A percentile compares a stretch with the other conserved stretches of the same genome.
Conservation (phyloP, 2,329 filamentous ascomycete species). For the Pochonia chlamydosporia region DNA sequence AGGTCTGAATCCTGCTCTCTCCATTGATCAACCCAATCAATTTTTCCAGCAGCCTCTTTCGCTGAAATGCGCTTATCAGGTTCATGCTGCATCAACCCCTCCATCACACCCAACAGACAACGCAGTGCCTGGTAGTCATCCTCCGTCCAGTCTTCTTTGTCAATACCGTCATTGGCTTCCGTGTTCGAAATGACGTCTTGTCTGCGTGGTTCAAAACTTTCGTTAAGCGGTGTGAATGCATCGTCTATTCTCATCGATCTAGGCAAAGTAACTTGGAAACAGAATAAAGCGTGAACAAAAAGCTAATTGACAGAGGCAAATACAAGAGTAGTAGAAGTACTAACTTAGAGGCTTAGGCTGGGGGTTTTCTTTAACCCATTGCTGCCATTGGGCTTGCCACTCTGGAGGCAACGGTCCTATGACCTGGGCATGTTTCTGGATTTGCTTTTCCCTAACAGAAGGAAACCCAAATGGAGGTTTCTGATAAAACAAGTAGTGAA, state of each 20-base stretch:
- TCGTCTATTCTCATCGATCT: neutral
- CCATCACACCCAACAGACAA: slow-evolving; percentile 2
- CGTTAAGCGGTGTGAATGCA: neutral
- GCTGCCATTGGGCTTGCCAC: neutral
- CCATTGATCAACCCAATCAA: slow-evolving; percentile 5
- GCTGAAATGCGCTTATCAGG: slow-evolving; percentile 3
- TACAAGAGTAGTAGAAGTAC: neutral
- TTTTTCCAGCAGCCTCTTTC: neutral
- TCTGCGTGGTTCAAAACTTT: neutral
- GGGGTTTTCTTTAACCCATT: neutral
- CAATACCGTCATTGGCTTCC: neutral
- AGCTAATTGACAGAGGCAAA: neutral
- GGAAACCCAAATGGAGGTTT: neutral
- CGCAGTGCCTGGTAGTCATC: slow-evolving; percentile 6
- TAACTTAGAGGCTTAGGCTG: neutral
- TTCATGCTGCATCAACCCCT: slow-evolving; percentile 3
- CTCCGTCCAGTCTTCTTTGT: neutral
- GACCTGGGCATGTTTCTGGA: neutral
- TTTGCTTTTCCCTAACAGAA: neutral
- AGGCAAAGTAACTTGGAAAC: neutral
- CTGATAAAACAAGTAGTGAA: neutral
- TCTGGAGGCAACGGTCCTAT: neutral
- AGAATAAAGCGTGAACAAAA: neutral
- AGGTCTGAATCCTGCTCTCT: too few relatives aligned
- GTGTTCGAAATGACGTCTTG: neutral